phyloP scores from a whole-genome alignment of 2,329 filamentous ascomycete genomes.

The Trichophyton verrucosum region DNA sequence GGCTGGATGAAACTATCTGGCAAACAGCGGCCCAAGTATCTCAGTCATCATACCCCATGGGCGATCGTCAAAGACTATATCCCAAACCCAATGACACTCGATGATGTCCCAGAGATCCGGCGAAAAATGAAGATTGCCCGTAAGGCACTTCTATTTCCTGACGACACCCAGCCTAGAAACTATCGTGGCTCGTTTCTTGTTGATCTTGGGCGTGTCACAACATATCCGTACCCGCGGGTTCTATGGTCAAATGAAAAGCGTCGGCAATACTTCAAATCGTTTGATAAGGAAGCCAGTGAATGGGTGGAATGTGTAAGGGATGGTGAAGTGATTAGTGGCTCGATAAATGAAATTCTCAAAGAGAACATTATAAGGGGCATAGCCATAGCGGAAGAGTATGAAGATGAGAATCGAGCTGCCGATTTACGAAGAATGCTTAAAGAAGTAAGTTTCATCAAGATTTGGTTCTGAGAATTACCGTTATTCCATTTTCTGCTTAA shows the following conservation, averaged over 20 bases:
- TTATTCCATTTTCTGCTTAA: not conserved
- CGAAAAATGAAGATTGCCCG: slow-evolving; percentile 11
- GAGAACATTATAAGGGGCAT: not conserved
- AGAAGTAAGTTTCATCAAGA: not conserved
- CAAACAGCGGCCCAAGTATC: slow-evolving; percentile 2
- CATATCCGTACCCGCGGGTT: slow-evolving; percentile 6
- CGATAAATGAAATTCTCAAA: slow-evolving; percentile 4
- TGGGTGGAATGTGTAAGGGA: slow-evolving; percentile 7
- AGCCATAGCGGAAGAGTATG: not conserved
- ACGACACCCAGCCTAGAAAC: slow-evolving; percentile 8
- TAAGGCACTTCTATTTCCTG: slow-evolving; percentile 8
- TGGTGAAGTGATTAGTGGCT: slow-evolving; percentile 8
- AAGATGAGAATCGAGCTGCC: not conserved
- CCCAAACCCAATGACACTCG: slow-evolving; percentile 1
- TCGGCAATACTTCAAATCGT: not conserved
- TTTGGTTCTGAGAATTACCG: not conserved
- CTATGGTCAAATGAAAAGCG: slow-evolving; percentile 4
- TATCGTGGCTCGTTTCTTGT: slow-evolving; percentile 8
- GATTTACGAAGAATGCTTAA: not conserved
- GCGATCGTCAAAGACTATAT: slow-evolving; percentile 13
- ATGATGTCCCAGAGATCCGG: slow-evolving; percentile 10
- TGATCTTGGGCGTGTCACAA: slow-evolving; percentile 1
- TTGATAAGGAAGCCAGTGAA: slow-evolving; percentile 5
- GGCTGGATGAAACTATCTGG: slow-evolving; percentile 11
- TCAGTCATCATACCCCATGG: slow-evolving; percentile 4